Evolutionary conservation across 352 stramenopile species (phyloP), one percentile per base, ranked within the genome.

Genomic region (Phytophthora kernoviae): DNA sequence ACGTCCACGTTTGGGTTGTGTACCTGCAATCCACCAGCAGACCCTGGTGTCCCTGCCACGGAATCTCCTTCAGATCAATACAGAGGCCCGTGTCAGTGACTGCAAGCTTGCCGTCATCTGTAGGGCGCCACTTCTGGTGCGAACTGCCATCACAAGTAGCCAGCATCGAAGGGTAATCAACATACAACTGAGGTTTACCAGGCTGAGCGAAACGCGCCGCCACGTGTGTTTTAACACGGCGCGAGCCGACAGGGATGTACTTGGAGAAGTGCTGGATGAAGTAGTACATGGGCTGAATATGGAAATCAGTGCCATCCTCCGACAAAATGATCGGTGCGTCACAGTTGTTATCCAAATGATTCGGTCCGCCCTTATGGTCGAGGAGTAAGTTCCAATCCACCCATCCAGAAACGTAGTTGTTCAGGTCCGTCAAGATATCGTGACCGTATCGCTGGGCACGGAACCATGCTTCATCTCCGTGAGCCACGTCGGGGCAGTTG

Each of bases 351-450:
- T 60, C 64, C 44, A 83, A 54, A 32, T 85, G n/a, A 65, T 10
- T 96, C 77, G 5, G 52, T 17, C 93, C 93, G 24, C 93, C 93
- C 9, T 41, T 83, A 65, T 90, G 77, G 50, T 96, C 88, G 0
- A 98, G 76, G 6, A 97, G 42, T 37, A 98, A 57, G 70, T 98
- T 98, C 92, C 93, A 98, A 75, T 98, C 90, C 34, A 96, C 85
- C 91, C 92, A 98, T 1, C 89, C 89, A 34, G 81, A 70, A 12
- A 90, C 85, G 60, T 78, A 87, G 63, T 96, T 91, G 73, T 96
- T 97, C 26, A 96, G 75, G 58, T 98, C 87, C 11, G 82, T 84
- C 46, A 98, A 72, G 34, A 98, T 97, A 48, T 97, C 90, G 68
- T 96, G 90, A 2, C 78, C 85, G 24, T 97, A 95, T 2, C 86